Conservation (phyloP, 2,329 filamentous ascomycete species). For the Acrocalymma vagum region DNA sequence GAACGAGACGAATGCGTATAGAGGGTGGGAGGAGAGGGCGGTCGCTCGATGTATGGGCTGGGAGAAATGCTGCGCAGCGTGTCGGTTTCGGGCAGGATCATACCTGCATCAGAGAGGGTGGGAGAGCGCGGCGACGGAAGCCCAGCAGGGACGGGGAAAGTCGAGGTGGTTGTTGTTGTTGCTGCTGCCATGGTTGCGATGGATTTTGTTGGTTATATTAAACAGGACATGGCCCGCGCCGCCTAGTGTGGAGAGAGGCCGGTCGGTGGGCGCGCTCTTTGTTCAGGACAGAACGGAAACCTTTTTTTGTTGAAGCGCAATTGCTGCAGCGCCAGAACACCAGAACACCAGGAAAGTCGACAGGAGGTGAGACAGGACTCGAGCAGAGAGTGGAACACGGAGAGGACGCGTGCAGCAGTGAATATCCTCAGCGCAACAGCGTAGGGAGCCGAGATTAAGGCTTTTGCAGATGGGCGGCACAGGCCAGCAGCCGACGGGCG, state of each 20-base stretch:
- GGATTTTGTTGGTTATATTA: constrained; percentile 27
- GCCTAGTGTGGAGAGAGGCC: no score
- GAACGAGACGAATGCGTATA: constrained; percentile 34
- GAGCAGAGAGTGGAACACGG: constrained; percentile 16
- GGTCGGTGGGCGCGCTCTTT: no score
- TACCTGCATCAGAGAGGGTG: constrained; percentile 90
- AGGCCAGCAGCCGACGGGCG: constrained; percentile 17
- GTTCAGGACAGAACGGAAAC: no score
- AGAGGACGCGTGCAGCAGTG: constrained; percentile 27
- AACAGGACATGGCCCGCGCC: constrained; percentile 4
- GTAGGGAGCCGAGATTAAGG: constrained; percentile 22
- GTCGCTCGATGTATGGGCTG: constrained; percentile 57
- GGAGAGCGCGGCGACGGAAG: constrained; percentile 73
- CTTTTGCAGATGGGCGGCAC: constrained; percentile 27
- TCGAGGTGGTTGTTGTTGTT: constrained; percentile 26
- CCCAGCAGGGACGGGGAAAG: constrained; percentile 21
- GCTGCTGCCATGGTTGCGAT: constrained; percentile 30
- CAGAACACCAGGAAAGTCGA: no score
- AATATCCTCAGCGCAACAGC: constrained; percentile 24
- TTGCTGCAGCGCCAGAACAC: no score
- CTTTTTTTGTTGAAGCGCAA: no score
- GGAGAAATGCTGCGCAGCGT: constrained; percentile 57
- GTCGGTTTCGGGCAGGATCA: constrained; percentile 79
- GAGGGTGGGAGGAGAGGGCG: constrained; percentile 51
- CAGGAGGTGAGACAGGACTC: constrained; percentile 22